Base-by-base conservation (phyloP, 495 filamentous ascomycete species). In the Chaetomium tenue region DNA sequence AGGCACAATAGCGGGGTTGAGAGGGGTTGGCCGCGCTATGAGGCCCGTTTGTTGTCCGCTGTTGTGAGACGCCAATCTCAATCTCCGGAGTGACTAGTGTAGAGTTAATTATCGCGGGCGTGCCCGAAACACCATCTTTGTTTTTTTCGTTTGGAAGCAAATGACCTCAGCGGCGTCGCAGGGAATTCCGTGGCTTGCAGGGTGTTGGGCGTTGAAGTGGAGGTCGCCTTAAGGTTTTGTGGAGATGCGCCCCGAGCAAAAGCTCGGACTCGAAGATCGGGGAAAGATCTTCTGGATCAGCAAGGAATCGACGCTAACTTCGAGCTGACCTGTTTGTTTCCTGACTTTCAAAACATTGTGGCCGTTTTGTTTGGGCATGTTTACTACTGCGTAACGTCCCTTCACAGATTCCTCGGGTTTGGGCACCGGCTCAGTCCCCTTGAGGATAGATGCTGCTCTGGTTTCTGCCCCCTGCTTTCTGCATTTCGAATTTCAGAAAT, bases 181-280 rank as follows among this genome's bases (percentile, higher is more conserved):
- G n/a, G 23, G 5, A 18, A 20, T 50, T 11, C 18, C 23, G 33
- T 61, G 28, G 33, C 15, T 44, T 62, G 40, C 33, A 37, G 25
- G 44, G 25, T 37, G 16, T 28, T 39, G 33, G n/a, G 33, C 20
- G 33, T 25, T 20, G 28, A n/a, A 40, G 51, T 60, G 58, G 58
- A 51, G 28, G 44, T 50, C 26, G n/a, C 26, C 47, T 60, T 60
- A 60, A 60, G 46, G 58, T 60, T 60, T 47, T 51, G 58, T 51
- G 58, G 58, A 23, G 58, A 58, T 40, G 15, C 22, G 22, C 9
- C 23, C 26, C 28, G 46, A 51, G 28, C 20, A 47, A 39, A 33
- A 40, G 44, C 46, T 39, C 12, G 58, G 58, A 51, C 58, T 18
- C 22, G 26, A 16, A 51, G 44, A 51, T 51, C 46, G 58, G 33